phyloP scores from a whole-genome alignment of 495 filamentous ascomycete genomes.

The Podospora fimiseda region DNA sequence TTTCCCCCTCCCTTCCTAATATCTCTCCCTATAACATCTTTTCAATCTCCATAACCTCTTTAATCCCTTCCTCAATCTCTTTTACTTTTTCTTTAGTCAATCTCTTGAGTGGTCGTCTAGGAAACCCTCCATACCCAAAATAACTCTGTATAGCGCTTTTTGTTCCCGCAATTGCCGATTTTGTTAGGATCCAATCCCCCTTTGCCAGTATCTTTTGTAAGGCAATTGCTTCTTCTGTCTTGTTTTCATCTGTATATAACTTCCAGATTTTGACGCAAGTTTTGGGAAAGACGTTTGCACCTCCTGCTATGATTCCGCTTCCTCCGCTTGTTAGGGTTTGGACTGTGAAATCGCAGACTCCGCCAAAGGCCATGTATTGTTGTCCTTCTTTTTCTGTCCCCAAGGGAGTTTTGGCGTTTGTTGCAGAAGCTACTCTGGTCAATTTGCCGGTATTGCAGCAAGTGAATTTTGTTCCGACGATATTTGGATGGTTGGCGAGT shows the following conservation, averaged over 20 bases:
- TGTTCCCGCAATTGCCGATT: conserved; percentile 78
- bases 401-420: conserved; percentile 64
- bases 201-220: conserved; percentile 65
- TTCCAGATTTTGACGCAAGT: conserved; percentile 77
- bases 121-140: conserved; percentile 78
- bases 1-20: not conserved
- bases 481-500: conserved; percentile 75
- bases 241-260: conserved; percentile 65
- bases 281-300: conserved; percentile 81
- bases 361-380: conserved; percentile 82
- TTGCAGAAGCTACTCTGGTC: conserved; percentile 71
- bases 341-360: conserved; percentile 80
- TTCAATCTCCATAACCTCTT: conserved; percentile 57
- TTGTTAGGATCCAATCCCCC: conserved; percentile 83
- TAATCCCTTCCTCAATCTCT: conserved; percentile 63
- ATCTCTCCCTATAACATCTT: conserved; percentile 31
- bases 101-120: conserved; percentile 64
- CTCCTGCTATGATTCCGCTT: conserved; percentile 78
- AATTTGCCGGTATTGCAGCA: conserved; percentile 87
- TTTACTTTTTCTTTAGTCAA: conserved; percentile 54
- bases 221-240: conserved; percentile 64
- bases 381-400: conserved; percentile 55
- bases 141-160: conserved; percentile 79
- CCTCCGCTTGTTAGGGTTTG: conserved; percentile 77
- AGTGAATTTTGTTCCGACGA: conserved; percentile 86